Percentiles rank a stretch among this genome's conserved stretches.
These are phyloP conservation scores for Striga asiatica DNA, from an alignment of 257 asterid genomes.

Conservation along the genomic window DNA sequence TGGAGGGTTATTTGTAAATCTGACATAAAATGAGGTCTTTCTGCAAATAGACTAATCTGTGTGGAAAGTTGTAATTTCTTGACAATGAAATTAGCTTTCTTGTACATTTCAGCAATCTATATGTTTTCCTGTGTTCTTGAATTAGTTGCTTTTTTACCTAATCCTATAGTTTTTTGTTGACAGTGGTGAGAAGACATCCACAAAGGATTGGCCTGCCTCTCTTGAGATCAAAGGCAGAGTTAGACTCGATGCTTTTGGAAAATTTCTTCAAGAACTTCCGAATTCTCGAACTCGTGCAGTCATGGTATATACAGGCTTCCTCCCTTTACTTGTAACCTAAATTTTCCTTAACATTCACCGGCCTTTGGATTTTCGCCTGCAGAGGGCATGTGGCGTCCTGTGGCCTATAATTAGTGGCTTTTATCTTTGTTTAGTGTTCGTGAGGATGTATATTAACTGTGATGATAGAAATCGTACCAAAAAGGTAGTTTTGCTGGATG, in stretches of 20 bases:
- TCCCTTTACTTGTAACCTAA: slow-evolving; percentile 38
- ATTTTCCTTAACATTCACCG: slow-evolving; percentile 22
- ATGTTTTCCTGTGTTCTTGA: background rate
- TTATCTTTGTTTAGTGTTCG: slow-evolving; percentile 16
- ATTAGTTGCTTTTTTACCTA: slow-evolving; percentile 5
- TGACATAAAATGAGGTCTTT: too few species aligned
- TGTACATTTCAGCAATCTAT: background rate
- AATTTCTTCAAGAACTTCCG: slow-evolving; percentile 83
- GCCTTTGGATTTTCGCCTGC: slow-evolving; percentile 32
- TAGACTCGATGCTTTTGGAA: slow-evolving; percentile 83
- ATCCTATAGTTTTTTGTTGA: background rate
- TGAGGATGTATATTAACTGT: slow-evolving; percentile 25
- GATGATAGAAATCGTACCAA: slow-evolving; percentile 16
- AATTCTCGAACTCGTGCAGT: slow-evolving; percentile 98
- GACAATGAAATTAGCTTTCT: background rate
- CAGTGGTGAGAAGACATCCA: slow-evolving; percentile 51
- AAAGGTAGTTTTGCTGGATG: slow-evolving; percentile 15
- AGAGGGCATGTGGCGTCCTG: slow-evolving; percentile 17
- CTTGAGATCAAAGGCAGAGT: slow-evolving; percentile 96
- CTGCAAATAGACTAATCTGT: too few species aligned
- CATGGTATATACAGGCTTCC: slow-evolving; percentile 87
- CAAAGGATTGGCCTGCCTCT: slow-evolving; percentile 70
- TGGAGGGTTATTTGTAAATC: too few species aligned
- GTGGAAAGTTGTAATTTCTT: background rate
- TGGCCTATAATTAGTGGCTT: slow-evolving; percentile 11